Evolutionary conservation across 495 filamentous ascomycete genomes (phyloP).

Genomic region (Parathielavia hyrcaniae): DNA sequence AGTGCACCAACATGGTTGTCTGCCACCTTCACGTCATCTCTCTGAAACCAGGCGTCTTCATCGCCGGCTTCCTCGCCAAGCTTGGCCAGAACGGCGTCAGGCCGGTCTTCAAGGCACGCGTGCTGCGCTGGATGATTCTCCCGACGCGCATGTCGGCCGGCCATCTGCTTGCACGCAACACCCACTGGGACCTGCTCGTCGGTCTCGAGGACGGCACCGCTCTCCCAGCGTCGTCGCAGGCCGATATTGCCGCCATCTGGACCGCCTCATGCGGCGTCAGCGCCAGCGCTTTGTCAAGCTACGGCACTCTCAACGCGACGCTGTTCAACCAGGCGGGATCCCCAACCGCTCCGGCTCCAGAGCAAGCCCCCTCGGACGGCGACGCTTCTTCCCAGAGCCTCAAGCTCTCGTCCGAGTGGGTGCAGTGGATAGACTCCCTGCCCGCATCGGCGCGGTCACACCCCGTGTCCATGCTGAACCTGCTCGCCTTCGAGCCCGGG

Average conservation of each 20-base stretch:
- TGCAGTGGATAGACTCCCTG: constrained; percentile 42
- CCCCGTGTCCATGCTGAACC: constrained; percentile 62
- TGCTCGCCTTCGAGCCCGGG: constrained; percentile 54
- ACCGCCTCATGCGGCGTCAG: constrained; percentile 49
- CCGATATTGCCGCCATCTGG: constrained; percentile 41
- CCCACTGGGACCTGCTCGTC: constrained; percentile 54
- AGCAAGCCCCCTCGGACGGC: constrained; percentile 11
- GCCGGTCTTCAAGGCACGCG: constrained; percentile 41
- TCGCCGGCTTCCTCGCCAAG: not conserved
- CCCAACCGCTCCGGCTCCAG: constrained; percentile 24
- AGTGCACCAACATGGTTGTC: constrained; percentile 34
- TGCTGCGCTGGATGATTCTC: constrained; percentile 53
- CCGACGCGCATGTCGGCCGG: constrained; percentile 45
- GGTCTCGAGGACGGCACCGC: constrained; percentile 23
- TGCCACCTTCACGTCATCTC: not conserved
- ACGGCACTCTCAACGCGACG: not conserved
- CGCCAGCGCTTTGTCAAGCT: constrained; percentile 33
- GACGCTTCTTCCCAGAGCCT: constrained; percentile 46
- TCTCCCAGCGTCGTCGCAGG: constrained; percentile 26
- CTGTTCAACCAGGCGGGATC: constrained; percentile 37
- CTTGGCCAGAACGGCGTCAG: not conserved
- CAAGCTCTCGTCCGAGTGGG: constrained; percentile 46
- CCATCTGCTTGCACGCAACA: constrained; percentile 42
- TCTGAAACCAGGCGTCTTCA: not conserved
- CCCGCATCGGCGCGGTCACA: constrained; percentile 28